Evolutionary conservation across 2,329 filamentous ascomycete genomes (phyloP).

Genomic region (Grosmannia clavigera): DNA sequence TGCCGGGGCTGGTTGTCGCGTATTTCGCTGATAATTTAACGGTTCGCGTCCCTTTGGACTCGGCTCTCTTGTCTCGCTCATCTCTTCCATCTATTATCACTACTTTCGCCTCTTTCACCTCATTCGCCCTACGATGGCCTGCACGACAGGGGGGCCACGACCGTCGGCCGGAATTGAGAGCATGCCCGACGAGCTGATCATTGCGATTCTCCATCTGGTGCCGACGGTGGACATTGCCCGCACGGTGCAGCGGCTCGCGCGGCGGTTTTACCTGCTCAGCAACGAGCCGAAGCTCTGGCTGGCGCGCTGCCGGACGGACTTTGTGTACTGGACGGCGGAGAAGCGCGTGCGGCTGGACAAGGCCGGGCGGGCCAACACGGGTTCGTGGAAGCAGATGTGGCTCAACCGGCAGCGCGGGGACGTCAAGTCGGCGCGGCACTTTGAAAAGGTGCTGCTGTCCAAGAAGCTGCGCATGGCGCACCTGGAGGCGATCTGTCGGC

Average conservation of each 20-base stretch:
- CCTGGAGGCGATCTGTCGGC: conserved; percentile 56
- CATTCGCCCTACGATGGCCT: not conserved
- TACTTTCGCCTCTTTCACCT: not conserved
- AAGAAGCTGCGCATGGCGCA: conserved; percentile 58
- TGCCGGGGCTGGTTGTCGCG: too few species aligned
- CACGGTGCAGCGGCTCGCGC: conserved; percentile 42
- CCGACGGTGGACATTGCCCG: conserved; percentile 42
- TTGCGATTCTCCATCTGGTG: conserved; percentile 57
- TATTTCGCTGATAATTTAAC: too few species aligned
- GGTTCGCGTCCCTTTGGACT: too few species aligned
- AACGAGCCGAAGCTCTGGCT: conserved; percentile 72
- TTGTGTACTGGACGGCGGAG: conserved; percentile 60
- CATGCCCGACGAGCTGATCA: conserved; percentile 76
- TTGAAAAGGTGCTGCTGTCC: conserved; percentile 59
- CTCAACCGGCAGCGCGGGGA: conserved; percentile 42
- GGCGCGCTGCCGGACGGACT: conserved; percentile 55
- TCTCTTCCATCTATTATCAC: not conserved
- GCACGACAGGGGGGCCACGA: not conserved
- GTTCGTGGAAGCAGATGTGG: conserved; percentile 59
- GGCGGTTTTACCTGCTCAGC: conserved; percentile 50
- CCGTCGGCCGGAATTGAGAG: conserved; percentile 25
- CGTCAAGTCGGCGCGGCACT: conserved; percentile 32
- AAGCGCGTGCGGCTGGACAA: conserved; percentile 46
- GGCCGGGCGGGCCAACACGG: conserved; percentile 39
- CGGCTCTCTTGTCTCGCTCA: not conserved